phyloP scores from a whole-genome alignment of 306 rosid species.

The Herpetospermum pedunculosum region DNA sequence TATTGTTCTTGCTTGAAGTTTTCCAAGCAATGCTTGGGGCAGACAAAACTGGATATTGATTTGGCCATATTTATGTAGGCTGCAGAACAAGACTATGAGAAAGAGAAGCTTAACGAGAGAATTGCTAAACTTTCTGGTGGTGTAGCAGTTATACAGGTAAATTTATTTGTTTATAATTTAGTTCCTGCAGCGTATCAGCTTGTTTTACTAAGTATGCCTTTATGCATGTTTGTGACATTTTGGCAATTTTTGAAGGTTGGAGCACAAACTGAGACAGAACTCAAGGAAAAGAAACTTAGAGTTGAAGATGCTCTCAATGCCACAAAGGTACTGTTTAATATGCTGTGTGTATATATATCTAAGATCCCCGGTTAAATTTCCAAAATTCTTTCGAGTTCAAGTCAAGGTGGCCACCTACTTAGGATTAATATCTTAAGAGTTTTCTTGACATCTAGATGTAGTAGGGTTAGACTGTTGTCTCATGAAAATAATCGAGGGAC shows the following conservation, averaged over 20 bases:
- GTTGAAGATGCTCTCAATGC: constrained; percentile 99
- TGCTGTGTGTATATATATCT: not conserved
- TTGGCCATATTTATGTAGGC: constrained; percentile 26
- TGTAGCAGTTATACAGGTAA: constrained; percentile 95
- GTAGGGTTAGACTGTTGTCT: too few species aligned
- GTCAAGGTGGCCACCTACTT: too few species aligned
- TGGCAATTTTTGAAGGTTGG: constrained; percentile 53
- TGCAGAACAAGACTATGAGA: constrained; percentile 96
- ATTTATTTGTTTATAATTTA: not conserved
- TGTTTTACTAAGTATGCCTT: not conserved
- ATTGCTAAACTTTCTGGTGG: constrained; percentile 96
- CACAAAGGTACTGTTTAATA: constrained; percentile 52
- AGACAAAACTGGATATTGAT: not conserved
- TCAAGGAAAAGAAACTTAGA: constrained; percentile 92
- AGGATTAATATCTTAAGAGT: too few species aligned
- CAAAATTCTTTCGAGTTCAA: not conserved
- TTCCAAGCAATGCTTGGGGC: not conserved
- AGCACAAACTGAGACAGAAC: constrained; percentile 99
- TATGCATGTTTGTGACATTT: not conserved
- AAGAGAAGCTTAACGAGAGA: constrained; percentile 79
- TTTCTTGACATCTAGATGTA: too few species aligned
- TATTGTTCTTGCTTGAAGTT: not conserved
- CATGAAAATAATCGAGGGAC: too few species aligned
- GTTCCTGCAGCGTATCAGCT: not conserved
- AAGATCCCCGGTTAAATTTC: not conserved